Conservation (phyloP, 768 basidiomycete genomes). For the Collybiopsis confluens region DNA sequence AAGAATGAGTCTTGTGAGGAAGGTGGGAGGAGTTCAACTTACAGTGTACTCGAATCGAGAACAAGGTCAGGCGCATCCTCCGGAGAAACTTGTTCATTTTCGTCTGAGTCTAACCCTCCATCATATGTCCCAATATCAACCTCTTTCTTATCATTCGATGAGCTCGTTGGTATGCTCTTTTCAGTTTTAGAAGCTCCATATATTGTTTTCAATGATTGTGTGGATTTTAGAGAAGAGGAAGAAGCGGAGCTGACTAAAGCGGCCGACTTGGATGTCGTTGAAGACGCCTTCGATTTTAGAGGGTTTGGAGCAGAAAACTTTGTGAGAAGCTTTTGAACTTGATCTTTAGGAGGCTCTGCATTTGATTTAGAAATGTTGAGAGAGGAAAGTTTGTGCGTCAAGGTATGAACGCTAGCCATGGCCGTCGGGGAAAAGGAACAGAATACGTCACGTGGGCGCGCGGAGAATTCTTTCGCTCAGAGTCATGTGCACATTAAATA, state of each 20-base stretch:
- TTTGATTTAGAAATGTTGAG: neutral
- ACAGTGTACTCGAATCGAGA: slow-evolving; percentile 79
- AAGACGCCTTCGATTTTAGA: neutral
- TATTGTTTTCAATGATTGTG: neutral
- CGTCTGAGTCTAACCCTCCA: slow-evolving; percentile 87
- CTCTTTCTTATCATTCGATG: neutral
- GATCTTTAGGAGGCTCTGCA: neutral
- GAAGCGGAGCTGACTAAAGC: neutral
- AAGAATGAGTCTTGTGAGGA: neutral
- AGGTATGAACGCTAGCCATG: too few species aligned
- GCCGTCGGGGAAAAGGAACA: too few species aligned
- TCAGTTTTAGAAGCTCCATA: neutral
- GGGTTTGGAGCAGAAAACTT: neutral
- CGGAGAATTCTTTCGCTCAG: too few species aligned
- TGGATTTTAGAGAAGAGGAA: neutral
- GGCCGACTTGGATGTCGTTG: neutral
- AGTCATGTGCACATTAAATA: too few species aligned
- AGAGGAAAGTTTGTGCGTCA: neutral
- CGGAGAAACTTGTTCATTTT: slow-evolving; percentile 70
- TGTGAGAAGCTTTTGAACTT: neutral
- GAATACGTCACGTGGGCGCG: too few species aligned
- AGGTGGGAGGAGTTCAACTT: slow-evolving; percentile 17
- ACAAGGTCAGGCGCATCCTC: slow-evolving; percentile 80
- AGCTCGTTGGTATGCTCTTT: neutral
- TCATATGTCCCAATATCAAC: slow-evolving; percentile 90